A percentile compares a stretch with the other conserved stretches of the same genome.
These are phyloP conservation scores for Medicago arabica DNA, from an alignment of 306 rosid genomes.

Conservation along the genomic window DNA sequence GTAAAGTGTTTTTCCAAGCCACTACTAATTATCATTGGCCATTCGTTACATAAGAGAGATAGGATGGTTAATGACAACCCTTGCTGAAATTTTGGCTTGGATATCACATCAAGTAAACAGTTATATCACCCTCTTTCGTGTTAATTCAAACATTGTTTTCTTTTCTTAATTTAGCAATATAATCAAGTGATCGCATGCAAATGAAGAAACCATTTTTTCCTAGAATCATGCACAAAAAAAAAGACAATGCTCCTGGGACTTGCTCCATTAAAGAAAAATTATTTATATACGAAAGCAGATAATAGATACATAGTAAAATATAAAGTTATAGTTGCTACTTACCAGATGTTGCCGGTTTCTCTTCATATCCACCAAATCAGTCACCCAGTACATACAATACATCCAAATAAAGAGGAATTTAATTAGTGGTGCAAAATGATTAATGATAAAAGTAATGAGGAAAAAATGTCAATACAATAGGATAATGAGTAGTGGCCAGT, in stretches of 20 bases:
- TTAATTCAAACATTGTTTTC: too few relatives aligned
- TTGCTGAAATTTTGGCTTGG: conserved; percentile 17
- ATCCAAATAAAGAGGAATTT: too few relatives aligned
- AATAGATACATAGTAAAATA: too few relatives aligned
- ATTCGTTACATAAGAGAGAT: conserved; percentile 19
- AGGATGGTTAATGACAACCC: background rate
- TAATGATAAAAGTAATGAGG: too few relatives aligned
- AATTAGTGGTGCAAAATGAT: too few relatives aligned
- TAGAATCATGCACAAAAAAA: conserved; percentile 15
- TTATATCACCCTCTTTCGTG: background rate
- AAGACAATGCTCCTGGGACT: background rate
- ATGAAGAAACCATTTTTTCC: conserved; percentile 2
- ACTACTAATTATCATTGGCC: background rate
- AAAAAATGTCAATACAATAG: too few relatives aligned
- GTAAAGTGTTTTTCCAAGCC: background rate
- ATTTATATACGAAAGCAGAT: too few relatives aligned
- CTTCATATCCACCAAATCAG: too few relatives aligned
- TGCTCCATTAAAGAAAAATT: background rate
- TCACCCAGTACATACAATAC: too few relatives aligned
- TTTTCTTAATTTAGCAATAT: background rate
- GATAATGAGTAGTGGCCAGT: too few relatives aligned
- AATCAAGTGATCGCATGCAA: background rate
- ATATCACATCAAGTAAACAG: conserved; percentile 19
- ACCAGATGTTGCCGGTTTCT: too few relatives aligned
- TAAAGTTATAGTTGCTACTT: too few relatives aligned